Evolutionary conservation across 352 stramenopile species (phyloP).

Genomic region (Thalassiosira hispida): DNA sequence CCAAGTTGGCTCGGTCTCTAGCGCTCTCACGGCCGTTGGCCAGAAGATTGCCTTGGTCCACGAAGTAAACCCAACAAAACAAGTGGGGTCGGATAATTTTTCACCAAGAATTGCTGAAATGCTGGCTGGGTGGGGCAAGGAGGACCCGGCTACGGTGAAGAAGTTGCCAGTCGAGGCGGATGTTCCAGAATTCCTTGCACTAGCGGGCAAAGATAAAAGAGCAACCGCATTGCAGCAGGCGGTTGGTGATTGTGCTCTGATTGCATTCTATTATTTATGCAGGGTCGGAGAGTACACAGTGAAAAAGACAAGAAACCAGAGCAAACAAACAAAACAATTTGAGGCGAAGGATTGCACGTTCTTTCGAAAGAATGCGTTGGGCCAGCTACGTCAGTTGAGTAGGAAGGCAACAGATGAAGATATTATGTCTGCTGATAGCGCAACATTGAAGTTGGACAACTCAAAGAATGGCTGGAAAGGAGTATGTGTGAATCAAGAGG

Average conservation of each 20-base stretch:
- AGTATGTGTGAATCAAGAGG: conserved; percentile 8
- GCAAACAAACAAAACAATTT: conserved; percentile 28
- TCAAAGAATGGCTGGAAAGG: conserved; percentile 39
- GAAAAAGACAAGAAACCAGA: conserved; percentile 5
- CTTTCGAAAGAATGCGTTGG: neutral
- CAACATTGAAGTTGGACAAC: conserved; percentile 29
- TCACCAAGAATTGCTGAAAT: neutral
- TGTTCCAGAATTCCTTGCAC: conserved; percentile 19
- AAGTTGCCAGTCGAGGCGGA: conserved; percentile 19
- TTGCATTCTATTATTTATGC: conserved; percentile 51
- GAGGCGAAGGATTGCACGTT: conserved; percentile 23
- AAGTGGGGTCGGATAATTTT: no score
- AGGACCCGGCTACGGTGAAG: conserved; percentile 15
- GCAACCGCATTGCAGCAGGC: neutral
- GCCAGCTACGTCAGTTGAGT: neutral
- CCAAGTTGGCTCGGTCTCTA: neutral
- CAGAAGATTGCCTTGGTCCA: neutral
- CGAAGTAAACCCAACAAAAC: neutral
- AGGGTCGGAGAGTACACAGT: conserved; percentile 40
- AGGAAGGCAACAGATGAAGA: neutral
- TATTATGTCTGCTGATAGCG: neutral
- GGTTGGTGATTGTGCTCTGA: conserved; percentile 23
- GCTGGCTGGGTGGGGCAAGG: conserved; percentile 8
- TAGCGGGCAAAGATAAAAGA: neutral
- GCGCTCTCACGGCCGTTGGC: neutral